phyloP scores from a whole-genome alignment of 495 filamentous ascomycete genomes.

The Xylaria castorea region DNA sequence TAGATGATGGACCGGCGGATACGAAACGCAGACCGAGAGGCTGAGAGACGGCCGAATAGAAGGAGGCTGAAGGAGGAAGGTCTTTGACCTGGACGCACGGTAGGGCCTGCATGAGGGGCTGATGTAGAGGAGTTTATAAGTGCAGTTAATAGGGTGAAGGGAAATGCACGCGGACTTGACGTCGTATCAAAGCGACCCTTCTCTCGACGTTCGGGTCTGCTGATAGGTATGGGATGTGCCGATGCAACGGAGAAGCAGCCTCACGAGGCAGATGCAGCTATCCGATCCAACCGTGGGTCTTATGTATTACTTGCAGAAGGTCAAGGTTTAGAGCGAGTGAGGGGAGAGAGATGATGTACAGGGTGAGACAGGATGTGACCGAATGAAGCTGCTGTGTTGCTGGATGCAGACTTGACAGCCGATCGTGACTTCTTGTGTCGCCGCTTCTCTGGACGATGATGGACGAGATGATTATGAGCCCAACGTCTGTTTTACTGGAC shows the following conservation, averaged over 20 bases:
- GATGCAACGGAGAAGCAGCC: slow-evolving; percentile 15
- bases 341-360: neutral
- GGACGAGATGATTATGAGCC: neutral
- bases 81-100: slow-evolving; percentile 69
- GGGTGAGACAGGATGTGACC: neutral
- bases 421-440: neutral
- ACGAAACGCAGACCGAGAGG: slow-evolving; percentile 79
- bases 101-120: slow-evolving; percentile 42
- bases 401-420: slow-evolving; percentile 5
- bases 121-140: neutral
- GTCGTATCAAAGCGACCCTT: slow-evolving; percentile 9
- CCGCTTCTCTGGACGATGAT: neutral
- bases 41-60: slow-evolving; percentile 77
- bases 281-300: neutral
- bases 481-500: neutral
- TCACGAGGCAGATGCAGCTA: slow-evolving; percentile 28
- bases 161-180: neutral
- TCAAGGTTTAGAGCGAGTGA: neutral
- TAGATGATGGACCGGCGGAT: slow-evolving; percentile 41
- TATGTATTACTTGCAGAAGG: neutral
- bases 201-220: neutral
- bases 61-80: slow-evolving; percentile 78
- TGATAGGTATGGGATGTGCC: slow-evolving; percentile 16
- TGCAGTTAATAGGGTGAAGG: neutral
- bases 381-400: neutral